Conservation (phyloP, 2,329 filamentous ascomycete genomes). For the Cytospora chrysosperma region DNA sequence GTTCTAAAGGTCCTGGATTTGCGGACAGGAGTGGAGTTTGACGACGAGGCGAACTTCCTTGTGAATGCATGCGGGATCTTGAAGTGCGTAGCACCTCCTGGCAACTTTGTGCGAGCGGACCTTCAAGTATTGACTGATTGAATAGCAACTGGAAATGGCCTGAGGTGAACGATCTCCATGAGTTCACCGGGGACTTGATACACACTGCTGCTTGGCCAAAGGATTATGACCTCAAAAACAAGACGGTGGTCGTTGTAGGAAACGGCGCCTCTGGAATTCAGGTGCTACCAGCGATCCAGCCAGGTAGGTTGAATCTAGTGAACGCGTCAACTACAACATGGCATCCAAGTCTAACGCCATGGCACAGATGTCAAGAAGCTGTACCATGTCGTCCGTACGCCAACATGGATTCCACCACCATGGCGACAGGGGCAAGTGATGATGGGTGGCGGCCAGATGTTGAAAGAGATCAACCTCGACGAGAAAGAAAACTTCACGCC, state of each 20-base stretch:
- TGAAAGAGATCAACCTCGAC: constrained; percentile 43
- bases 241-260: constrained; percentile 55
- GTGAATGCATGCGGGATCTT: constrained; percentile 52
- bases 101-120: constrained; percentile 3
- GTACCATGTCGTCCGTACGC: constrained; percentile 41
- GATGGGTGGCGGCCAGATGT: constrained; percentile 36
- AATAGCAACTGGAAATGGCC: constrained; percentile 53
- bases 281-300: constrained; percentile 50
- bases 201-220: constrained; percentile 56
- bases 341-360: background rate
- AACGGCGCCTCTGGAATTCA: constrained; percentile 57
- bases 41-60: constrained; percentile 48
- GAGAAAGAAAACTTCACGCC: constrained; percentile 42
- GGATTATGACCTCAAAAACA: constrained; percentile 47
- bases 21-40: constrained; percentile 40
- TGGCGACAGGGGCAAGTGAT: constrained; percentile 37
- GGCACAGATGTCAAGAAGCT: constrained; percentile 36
- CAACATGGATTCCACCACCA: constrained; percentile 42
- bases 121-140: constrained; percentile 4
- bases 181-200: constrained; percentile 48
- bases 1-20: constrained; percentile 41
- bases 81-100: constrained; percentile 41
- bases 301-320: constrained; percentile 32
- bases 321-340: background rate
- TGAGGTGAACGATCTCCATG: constrained; percentile 44